phyloP scores from a whole-genome alignment of 139 green algal species.

The Chlorella sp. region DNA sequence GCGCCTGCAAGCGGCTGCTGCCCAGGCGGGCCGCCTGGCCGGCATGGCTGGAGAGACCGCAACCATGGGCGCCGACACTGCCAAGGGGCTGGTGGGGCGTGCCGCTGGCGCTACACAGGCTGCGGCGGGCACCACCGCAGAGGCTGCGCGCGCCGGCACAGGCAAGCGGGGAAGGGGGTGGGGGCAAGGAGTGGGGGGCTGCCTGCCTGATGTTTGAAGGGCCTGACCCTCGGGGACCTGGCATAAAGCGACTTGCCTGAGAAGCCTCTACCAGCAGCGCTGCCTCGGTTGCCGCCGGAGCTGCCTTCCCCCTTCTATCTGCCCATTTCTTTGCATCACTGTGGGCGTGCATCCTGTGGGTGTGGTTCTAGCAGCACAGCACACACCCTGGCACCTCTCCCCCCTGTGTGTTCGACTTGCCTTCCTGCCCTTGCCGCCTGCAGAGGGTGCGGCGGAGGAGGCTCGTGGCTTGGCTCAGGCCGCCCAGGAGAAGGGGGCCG shows the following conservation, averaged over 20 bases:
- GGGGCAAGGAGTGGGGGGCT: not conserved
- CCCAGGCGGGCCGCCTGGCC: not conserved
- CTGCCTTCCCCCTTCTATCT: not conserved
- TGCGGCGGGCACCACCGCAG: not conserved
- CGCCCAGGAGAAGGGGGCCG: constrained; percentile 15
- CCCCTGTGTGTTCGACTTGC: not conserved
- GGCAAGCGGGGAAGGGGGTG: not conserved
- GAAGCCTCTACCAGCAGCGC: not conserved
- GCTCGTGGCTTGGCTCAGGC: not conserved
- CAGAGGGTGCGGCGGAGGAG: not conserved
- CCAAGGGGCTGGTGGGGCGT: not conserved
- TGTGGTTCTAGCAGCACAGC: not conserved
- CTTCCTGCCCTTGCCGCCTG: not conserved
- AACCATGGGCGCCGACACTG: not conserved
- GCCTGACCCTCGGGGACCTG: too few species aligned
- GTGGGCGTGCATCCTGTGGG: too few species aligned
- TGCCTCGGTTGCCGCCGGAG: not conserved
- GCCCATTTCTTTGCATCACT: too few species aligned
- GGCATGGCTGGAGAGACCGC: not conserved
- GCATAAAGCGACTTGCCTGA: not conserved
- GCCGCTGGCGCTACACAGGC: not conserved
- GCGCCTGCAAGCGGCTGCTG: constrained; percentile 6
- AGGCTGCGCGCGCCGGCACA: constrained; percentile 3
- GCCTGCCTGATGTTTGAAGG: too few species aligned
- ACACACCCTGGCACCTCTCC: not conserved